A percentile compares a stretch with the other conserved stretches of the same genome.
Evolutionary conservation across 2,329 filamentous ascomycete genomes (phyloP).

Genomic region (Penicillium sclerotigenum): DNA sequence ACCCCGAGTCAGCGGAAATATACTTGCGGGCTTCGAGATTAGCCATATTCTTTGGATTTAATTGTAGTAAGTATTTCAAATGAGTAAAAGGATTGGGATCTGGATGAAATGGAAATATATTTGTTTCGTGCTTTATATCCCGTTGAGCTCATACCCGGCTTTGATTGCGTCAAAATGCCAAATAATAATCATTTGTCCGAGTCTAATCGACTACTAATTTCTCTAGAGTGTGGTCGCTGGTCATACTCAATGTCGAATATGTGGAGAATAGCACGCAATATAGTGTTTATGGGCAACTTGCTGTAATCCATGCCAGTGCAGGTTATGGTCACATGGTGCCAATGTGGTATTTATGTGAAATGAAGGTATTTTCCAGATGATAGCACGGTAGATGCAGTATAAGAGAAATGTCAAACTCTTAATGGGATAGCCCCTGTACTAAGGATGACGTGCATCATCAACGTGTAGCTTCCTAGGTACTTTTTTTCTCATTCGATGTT

Average conservation of each 20-base stretch:
- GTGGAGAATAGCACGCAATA: background rate
- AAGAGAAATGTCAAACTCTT: no score
- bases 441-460: no score
- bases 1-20: conserved; percentile 50
- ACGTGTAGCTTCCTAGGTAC: no score
- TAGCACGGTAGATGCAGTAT: no score
- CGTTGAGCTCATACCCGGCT: background rate
- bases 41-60: conserved; percentile 27
- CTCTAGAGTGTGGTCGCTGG: background rate
- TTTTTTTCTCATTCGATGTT: no score
- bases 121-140: background rate
- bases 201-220: background rate
- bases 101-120: background rate
- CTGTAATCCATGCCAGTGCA: background rate
- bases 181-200: background rate
- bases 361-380: background rate
- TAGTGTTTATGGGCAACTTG: background rate
- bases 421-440: no score
- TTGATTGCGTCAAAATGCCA: background rate
- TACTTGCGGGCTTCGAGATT: conserved; percentile 48
- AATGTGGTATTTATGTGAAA: background rate
- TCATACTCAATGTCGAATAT: background rate
- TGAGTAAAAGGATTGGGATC: background rate
- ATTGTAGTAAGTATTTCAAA: no score
- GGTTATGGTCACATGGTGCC: background rate